These are phyloP conservation scores for Saccharomycopsis oosterbeekiorum DNA, from an alignment of 805 yeast species.

Conservation along the genomic window DNA sequence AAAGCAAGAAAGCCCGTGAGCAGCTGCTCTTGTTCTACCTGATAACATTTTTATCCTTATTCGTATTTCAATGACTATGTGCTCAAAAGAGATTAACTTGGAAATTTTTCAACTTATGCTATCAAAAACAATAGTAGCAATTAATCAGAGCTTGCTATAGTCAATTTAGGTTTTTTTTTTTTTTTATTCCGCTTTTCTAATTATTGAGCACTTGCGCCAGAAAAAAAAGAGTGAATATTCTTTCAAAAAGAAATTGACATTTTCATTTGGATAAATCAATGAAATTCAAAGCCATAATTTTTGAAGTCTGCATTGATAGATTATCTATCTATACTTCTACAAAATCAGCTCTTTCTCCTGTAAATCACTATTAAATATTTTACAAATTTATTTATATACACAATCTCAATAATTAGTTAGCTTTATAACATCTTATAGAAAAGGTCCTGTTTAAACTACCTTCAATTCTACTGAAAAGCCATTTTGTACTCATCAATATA, in stretches of 20 bases:
- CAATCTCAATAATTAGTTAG: too few species aligned
- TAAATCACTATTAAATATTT: too few species aligned
- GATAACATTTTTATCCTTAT: background rate
- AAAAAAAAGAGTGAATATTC: background rate
- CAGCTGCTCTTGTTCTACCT: background rate
- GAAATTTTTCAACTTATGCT: too few species aligned
- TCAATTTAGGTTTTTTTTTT: background rate
- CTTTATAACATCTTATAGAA: background rate
- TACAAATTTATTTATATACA: too few species aligned
- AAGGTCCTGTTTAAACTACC: background rate
- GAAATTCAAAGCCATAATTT: background rate
- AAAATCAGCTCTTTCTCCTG: too few species aligned
- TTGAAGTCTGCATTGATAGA: too few species aligned
- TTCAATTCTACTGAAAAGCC: background rate
- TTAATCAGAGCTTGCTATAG: background rate
- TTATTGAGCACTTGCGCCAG: background rate
- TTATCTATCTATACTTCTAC: too few species aligned
- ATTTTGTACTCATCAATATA: slow-evolving; percentile 28
- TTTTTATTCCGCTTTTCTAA: background rate
- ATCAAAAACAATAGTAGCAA: background rate
- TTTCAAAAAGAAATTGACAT: background rate
- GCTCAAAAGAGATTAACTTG: too few species aligned
- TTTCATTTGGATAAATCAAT: background rate
- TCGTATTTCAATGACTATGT: too few species aligned
- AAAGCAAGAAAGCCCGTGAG: background rate